phyloP scores from a whole-genome alignment of 2,329 filamentous ascomycete species.

The Aspergillus thermomutatus region DNA sequence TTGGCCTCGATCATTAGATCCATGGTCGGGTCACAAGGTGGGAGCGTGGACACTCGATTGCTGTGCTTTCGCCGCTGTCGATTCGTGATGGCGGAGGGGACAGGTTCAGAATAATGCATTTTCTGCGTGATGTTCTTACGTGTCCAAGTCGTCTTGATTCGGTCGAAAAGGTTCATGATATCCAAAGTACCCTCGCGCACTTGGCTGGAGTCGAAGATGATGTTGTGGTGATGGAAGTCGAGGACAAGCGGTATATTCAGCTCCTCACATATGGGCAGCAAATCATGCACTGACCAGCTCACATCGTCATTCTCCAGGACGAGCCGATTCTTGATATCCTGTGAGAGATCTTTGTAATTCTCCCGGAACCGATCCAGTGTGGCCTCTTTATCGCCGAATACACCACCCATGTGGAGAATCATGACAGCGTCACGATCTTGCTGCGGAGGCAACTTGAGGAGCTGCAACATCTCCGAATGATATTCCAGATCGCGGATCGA shows the following conservation, averaged over 20 bases:
- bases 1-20: conserved; percentile 99
- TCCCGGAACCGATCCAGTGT: conserved; percentile 74
- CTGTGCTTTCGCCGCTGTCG: conserved; percentile 82
- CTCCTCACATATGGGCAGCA: conserved; percentile 86
- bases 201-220: conserved; percentile 70
- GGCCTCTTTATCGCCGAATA: conserved; percentile 80
- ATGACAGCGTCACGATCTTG: conserved; percentile 83
- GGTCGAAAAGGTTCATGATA: conserved; percentile 69
- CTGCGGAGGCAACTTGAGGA: conserved; percentile 74
- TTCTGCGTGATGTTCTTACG: conserved; percentile 84
- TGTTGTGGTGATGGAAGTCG: conserved; percentile 95
- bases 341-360: conserved; percentile 66
- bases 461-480: conserved; percentile 77
- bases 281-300: conserved; percentile 84
- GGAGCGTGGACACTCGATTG: conserved; percentile 71
- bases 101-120: conserved; percentile 93
- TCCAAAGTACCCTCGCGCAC: conserved; percentile 82
- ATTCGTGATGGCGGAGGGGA: conserved; percentile 70
- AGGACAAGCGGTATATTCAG: conserved; percentile 90
- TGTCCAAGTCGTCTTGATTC: conserved; percentile 80
- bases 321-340: conserved; percentile 71
- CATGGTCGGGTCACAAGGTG: conserved; percentile 78
- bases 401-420: conserved; percentile 90
- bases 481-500: conserved; percentile 81
- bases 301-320: conserved; percentile 96